These are phyloP conservation scores for Trichocomaceae sp. DNA, from an alignment of 2,329 filamentous ascomycete genomes.

Conservation along the genomic window DNA sequence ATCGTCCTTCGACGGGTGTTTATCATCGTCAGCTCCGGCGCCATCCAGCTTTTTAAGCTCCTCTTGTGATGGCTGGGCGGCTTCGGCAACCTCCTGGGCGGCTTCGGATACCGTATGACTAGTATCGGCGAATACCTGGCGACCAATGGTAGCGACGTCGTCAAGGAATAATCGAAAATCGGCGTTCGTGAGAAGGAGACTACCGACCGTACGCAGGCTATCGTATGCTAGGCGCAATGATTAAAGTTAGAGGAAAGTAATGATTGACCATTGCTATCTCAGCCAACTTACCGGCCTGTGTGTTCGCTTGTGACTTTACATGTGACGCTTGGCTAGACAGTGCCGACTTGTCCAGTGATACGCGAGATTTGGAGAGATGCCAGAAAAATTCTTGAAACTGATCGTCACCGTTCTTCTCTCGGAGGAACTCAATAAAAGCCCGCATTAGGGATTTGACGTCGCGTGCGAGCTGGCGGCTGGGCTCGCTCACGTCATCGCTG, in stretches of 20 bases:
- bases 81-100: slow-evolving; percentile 66
- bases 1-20: slow-evolving; percentile 55
- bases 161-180: slow-evolving; percentile 83
- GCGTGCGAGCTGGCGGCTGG: slow-evolving; percentile 66
- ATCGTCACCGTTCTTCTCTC: slow-evolving; percentile 74
- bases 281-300: slow-evolving; percentile 53
- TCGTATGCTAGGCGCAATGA: slow-evolving; percentile 54
- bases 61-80: slow-evolving; percentile 61
- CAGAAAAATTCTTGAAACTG: slow-evolving; percentile 90
- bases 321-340: slow-evolving; percentile 55
- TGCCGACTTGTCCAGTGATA: slow-evolving; percentile 61
- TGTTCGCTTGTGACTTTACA: slow-evolving; percentile 63
- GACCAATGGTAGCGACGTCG: slow-evolving; percentile 70
- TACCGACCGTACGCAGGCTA: slow-evolving; percentile 75
- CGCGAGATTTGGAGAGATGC: slow-evolving; percentile 68
- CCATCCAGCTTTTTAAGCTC: slow-evolving; percentile 50
- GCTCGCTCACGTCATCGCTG: slow-evolving; percentile 66
- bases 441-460: slow-evolving; percentile 67
- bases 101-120: slow-evolving; percentile 71
- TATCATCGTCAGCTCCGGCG: slow-evolving; percentile 38
- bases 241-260: background rate
- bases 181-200: slow-evolving; percentile 78
- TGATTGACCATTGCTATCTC: background rate
- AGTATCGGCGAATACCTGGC: slow-evolving; percentile 81
- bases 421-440: slow-evolving; percentile 72